Conservation (phyloP, 305 asterid genomes). For the Caryopteris hybrid region DNA sequence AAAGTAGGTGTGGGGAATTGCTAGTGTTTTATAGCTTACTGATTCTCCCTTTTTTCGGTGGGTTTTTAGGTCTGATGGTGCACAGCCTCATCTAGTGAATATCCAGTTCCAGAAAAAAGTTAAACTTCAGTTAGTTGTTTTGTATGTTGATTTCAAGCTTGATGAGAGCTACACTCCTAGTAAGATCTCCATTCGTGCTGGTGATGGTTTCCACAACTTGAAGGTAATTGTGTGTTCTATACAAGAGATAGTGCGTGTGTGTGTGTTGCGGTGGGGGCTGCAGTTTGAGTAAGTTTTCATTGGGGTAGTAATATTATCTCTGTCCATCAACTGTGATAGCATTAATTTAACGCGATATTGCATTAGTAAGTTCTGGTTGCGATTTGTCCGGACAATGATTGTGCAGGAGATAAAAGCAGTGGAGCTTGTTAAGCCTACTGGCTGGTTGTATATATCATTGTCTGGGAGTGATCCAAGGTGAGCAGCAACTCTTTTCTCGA, state of each 20-base stretch:
- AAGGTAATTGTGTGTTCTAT: conserved; percentile 2
- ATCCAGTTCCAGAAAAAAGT: conserved; percentile 91
- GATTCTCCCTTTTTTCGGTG: neutral
- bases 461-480: conserved; percentile 90
- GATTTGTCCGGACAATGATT: neutral
- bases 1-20: neutral
- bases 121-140: conserved; percentile 60
- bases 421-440: conserved; percentile 63
- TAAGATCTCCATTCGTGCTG: conserved; percentile 60
- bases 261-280: neutral
- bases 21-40: neutral
- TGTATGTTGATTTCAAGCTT: conserved; percentile 84
- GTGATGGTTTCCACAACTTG: conserved; percentile 25
- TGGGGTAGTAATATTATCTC: neutral
- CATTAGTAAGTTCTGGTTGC: neutral
- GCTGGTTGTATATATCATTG: conserved; percentile 79
- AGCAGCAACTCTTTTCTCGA: neutral
- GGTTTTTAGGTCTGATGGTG: conserved; percentile 74
- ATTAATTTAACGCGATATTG: neutral
- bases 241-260: neutral
- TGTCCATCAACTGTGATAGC: neutral
- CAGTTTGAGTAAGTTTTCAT: conserved; percentile 2
- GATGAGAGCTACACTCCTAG: conserved; percentile 77
- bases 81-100: conserved; percentile 87
- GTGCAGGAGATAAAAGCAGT: conserved; percentile 20